Conservation (phyloP, 768 basidiomycete genomes). For the Xerocomellus intermedius region DNA sequence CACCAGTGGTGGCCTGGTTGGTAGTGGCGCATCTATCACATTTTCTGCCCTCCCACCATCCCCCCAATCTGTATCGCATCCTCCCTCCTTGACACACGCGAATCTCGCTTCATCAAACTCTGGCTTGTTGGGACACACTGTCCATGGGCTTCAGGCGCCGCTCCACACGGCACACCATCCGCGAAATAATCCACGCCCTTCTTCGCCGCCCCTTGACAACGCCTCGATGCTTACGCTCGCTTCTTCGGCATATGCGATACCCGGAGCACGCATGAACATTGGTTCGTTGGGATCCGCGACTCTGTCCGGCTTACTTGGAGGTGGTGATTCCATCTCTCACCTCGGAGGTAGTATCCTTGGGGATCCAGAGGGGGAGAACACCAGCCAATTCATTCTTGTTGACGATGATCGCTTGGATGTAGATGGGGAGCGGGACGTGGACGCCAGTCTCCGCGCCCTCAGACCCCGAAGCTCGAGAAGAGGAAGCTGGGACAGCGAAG, state of each 20-base stretch:
- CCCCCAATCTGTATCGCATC: constrained; percentile 42
- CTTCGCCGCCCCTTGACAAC: constrained; percentile 87
- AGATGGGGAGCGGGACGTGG: constrained; percentile 59
- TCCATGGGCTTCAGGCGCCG: constrained; percentile 65
- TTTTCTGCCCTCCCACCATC: constrained; percentile 69
- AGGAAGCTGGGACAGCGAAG: constrained; percentile 91
- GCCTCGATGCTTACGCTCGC: constrained; percentile 92
- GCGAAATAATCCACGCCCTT: constrained; percentile 91
- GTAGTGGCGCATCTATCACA: constrained; percentile 60
- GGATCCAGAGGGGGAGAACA: constrained; percentile 57
- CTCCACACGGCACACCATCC: constrained; percentile 91
- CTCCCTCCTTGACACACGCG: constrained; percentile 33
- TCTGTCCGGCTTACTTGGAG: constrained; percentile 50
- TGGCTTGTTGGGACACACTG: constrained; percentile 28
- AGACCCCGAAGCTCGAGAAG: constrained; percentile 81
- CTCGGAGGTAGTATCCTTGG: constrained; percentile 59
- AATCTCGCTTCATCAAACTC: constrained; percentile 29
- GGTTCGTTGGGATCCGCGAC: constrained; percentile 44
- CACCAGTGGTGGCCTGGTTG: constrained; percentile 43
- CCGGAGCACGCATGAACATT: constrained; percentile 50
- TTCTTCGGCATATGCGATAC: constrained; percentile 84
- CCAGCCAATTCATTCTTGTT: constrained; percentile 63
- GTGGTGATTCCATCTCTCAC: constrained; percentile 66
- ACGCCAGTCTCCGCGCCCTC: constrained; percentile 88
- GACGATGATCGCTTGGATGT: constrained; percentile 62